Evolutionary conservation across 2,329 filamentous ascomycete genomes (phyloP).

Genomic region (Cordyceps cateniannulata): DNA sequence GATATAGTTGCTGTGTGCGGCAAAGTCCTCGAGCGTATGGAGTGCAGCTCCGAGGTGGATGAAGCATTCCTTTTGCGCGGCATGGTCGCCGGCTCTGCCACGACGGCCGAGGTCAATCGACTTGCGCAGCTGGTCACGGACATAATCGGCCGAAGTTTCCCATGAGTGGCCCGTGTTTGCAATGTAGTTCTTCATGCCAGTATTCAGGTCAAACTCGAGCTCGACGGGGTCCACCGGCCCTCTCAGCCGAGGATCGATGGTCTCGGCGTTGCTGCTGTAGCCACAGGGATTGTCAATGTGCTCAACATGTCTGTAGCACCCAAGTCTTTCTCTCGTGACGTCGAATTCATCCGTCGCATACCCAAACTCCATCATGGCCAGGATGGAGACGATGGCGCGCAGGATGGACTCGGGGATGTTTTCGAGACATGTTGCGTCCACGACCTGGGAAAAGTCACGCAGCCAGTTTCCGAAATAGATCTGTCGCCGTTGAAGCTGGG

Average conservation of each 20-base stretch:
- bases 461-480: conserved; percentile 38
- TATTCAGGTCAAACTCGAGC: conserved; percentile 60
- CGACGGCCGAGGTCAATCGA: conserved; percentile 65
- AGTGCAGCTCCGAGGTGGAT: conserved; percentile 64
- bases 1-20: conserved; percentile 69
- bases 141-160: conserved; percentile 78
- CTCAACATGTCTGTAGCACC: conserved; percentile 68
- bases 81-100: conserved; percentile 55
- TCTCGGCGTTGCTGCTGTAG: conserved; percentile 66
- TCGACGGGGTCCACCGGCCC: conserved; percentile 67
- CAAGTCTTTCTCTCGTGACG: conserved; percentile 68
- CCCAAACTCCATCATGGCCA: conserved; percentile 33
- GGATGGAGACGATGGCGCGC: conserved; percentile 24
- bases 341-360: conserved; percentile 77
- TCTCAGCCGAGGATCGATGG: conserved; percentile 73
- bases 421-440: conserved; percentile 51
- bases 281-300: conserved; percentile 68
- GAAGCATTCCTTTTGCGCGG: conserved; percentile 57
- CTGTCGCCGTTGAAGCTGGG: conserved; percentile 30
- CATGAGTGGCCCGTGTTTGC: conserved; percentile 68
- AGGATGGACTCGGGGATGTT: conserved; percentile 23
- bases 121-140: conserved; percentile 61
- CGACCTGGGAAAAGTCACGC: conserved; percentile 70
- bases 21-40: conserved; percentile 61
- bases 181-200: conserved; percentile 96